Percentiles rank a stretch among this genome's conserved stretches.
Conservation (phyloP, 2,329 filamentous ascomycete genomes). For the Xylaria sp. region DNA sequence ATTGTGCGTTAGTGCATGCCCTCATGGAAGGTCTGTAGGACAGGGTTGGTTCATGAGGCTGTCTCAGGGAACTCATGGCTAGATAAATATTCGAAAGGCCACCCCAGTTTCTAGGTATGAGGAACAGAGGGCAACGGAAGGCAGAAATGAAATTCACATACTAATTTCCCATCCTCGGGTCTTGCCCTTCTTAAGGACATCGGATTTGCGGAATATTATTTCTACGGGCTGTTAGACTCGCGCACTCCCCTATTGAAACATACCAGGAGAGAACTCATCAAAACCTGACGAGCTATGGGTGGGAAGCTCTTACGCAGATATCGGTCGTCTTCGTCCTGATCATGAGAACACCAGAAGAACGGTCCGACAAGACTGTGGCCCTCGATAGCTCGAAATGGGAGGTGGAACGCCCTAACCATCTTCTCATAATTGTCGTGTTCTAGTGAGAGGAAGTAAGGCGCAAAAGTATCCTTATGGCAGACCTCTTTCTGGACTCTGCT, state of each 20-base stretch:
- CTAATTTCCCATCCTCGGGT: conserved; percentile 67
- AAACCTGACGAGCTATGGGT: neutral
- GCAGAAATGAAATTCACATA: conserved; percentile 8
- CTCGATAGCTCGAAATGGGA: conserved; percentile 62
- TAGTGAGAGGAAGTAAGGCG: conserved; percentile 57
- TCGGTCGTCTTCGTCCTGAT: conserved; percentile 59
- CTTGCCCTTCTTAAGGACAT: conserved; percentile 65
- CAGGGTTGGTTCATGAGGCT: neutral
- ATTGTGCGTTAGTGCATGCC: conserved; percentile 6
- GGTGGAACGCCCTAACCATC: conserved; percentile 58
- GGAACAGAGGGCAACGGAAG: neutral
- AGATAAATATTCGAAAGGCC: neutral
- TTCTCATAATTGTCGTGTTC: conserved; percentile 51
- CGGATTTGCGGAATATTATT: conserved; percentile 67
- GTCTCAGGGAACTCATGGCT: neutral
- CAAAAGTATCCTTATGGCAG: conserved; percentile 60
- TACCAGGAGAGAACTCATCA: neutral
- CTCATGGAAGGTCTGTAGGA: neutral
- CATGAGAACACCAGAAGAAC: conserved; percentile 63
- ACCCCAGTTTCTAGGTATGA: too few relatives aligned
- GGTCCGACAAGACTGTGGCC: conserved; percentile 62
- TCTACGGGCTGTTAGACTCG: conserved; percentile 42
- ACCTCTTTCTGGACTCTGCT: conserved; percentile 59
- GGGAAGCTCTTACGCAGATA: conserved; percentile 53
- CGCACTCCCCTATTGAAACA: neutral